Base-by-base conservation (phyloP, 331 rosid species). In the Prunus yedoensis region DNA sequence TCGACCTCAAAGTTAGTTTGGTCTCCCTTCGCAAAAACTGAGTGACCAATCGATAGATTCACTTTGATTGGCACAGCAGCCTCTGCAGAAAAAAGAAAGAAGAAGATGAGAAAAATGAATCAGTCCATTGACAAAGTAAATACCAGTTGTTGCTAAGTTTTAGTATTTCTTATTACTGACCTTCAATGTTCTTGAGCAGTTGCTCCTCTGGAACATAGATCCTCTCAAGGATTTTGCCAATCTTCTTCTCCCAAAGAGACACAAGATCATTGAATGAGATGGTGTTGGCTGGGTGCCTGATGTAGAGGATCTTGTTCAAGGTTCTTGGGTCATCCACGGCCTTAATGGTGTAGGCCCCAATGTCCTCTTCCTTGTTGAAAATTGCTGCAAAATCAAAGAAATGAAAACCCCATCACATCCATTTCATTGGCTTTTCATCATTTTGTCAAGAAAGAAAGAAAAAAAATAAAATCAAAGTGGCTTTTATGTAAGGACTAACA, bases 251-350 rank as follows among this genome's bases (percentile, higher is more conserved):
- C 93, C 93, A 91, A 0, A 89, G 80, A 12, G 88, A 78, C 10
- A 91, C 83, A 6, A 87, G 66, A 1, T 89, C 91, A 57, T 87
- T 89, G 41, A 78, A 81, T 3, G 96, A 87, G 68, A 70, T 43
- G 77, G 81, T 81, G 74, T 91, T 88, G 27, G 75, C 79, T 1
- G 82, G 66, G 8, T 87, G 87, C 46, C 51, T 76, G 3, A 87
- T 64, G 66, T 84, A 87, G 13, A 89, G 83, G 74, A 73, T 64
- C 74, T 91, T 89, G 86, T 85, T 91, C 83, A 89, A 68, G 18
- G 91, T 85, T 68, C 86, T 86, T 70, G 91, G 86, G 77, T 91
- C 94, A 65, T 91, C 88, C 58, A 87, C 83, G 3, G 87, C 82
- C 79, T 43, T 70, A 4, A 87, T 87, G 3, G 91, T 83, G 25